Base-by-base conservation (phyloP, 2,329 filamentous ascomycete genomes). In the Fusarium duplospermum region DNA sequence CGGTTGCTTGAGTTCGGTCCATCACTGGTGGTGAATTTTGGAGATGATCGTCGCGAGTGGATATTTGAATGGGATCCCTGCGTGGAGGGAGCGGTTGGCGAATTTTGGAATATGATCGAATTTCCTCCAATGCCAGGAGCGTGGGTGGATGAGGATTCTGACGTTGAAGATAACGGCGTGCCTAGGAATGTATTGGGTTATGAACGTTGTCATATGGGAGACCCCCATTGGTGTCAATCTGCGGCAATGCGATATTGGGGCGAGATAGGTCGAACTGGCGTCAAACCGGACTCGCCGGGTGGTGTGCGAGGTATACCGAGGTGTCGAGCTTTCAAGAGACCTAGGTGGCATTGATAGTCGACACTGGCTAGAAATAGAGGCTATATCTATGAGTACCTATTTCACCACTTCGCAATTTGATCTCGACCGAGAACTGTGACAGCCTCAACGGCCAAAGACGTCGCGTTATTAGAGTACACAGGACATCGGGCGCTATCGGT, bases 311-410 rank as follows among this genome's bases (percentile, higher is more conserved):
- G n/a, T n/a, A 22, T 35, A 7, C 29, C 4, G 11, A 35, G 11
- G 29, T 56, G 50, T 22, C 3, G 2, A 13, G 0, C 2, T 52
- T 52, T n/a, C 4, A 2, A 27, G 3, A 2, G n/a, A 4, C 0
- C 1, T 13, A 10, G 38, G n/a, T n/a, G n/a, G n/a, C n/a, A n/a
- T n/a, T n/a, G n/a, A n/a, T n/a, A n/a, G n/a, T n/a, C n/a, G 38
- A 42, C 2, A 40, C 36, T 40, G 2, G 2, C 18, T 42, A 42
- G n/a, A 42, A 42, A 35, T 4, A 35, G 33, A 35, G 33, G 4
- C 33, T 35, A 16, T 16, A n/a, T n/a, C n/a, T n/a, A n/a, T n/a
- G n/a, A n/a, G n/a, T n/a, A n/a, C n/a, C n/a, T n/a, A n/a, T n/a
- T n/a, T n/a, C n/a, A n/a, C n/a, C n/a, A n/a, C n/a, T n/a, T n/a